Percentiles rank a stretch among this genome's conserved stretches.
These are phyloP conservation scores for Coprinopsis cinerea DNA, from an alignment of 768 basidiomycete species.

Conservation along the genomic window DNA sequence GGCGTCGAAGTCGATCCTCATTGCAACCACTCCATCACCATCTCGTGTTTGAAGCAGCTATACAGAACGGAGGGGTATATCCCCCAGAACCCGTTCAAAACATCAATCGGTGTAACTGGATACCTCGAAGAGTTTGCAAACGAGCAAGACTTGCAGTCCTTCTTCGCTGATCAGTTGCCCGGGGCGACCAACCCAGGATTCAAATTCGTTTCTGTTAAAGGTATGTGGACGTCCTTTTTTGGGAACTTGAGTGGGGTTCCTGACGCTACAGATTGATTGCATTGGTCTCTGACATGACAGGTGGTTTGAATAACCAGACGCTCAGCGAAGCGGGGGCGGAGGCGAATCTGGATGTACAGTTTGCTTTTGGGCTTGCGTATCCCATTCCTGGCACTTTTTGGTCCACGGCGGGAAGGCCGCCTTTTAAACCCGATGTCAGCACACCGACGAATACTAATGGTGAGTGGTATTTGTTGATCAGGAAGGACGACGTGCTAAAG, in stretches of 20 bases:
- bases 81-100: slow-evolving; percentile 35
- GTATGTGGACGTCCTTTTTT: too few relatives aligned
- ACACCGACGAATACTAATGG: slow-evolving; percentile 37
- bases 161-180: slow-evolving; percentile 44
- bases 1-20: slow-evolving; percentile 11
- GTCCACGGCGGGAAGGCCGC: slow-evolving; percentile 57
- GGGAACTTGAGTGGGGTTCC: too few relatives aligned
- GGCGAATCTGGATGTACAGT: slow-evolving; percentile 65
- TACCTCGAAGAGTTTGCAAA: slow-evolving; percentile 55
- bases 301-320: slow-evolving; percentile 56
- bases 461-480: slow-evolving; percentile 8
- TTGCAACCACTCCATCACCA: slow-evolving; percentile 46
- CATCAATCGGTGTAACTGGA: slow-evolving; percentile 49
- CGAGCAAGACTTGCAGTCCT: slow-evolving; percentile 42
- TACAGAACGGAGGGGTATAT: slow-evolving; percentile 47
- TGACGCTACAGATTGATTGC: too few relatives aligned
- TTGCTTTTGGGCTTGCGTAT: slow-evolving; percentile 57
- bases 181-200: slow-evolving; percentile 46
- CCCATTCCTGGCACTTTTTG: slow-evolving; percentile 56
- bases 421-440: slow-evolving; percentile 42
- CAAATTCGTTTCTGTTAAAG: slow-evolving; percentile 48
- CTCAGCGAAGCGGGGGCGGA: slow-evolving; percentile 50
- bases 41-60: slow-evolving; percentile 47
- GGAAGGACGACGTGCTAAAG: background rate
- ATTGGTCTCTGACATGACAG: too few relatives aligned